Base-by-base conservation (phyloP, 164 flowering plant species). In the Amborella trichopoda region DNA sequence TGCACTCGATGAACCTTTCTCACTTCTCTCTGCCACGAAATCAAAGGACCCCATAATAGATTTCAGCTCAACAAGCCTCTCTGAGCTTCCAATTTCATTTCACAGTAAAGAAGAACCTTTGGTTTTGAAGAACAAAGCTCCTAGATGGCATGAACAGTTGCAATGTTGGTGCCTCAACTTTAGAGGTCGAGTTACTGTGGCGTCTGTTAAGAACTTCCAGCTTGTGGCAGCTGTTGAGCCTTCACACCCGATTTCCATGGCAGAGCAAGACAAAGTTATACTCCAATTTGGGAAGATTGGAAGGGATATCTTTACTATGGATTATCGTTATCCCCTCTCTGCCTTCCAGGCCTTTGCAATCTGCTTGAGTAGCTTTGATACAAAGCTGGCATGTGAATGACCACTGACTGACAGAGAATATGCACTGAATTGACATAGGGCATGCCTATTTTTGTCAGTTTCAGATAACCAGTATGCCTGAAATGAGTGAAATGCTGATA, bases 271-370 rank as follows among this genome's bases (percentile, higher is more conserved):
- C 49, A 76, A 71, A 52, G 71, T 72, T 8, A 68, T 78, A 48
- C 83, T 83, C 33, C 94, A 78, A 58, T 83, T 83, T 56, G 93
- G 93, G 26, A 82, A 80, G 64, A 77, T 83, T 26, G 94, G 83
- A 11, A 80, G 77, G 61, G 85, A 83, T 54, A 60, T 70, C 17
- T 83, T 80, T 67, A 80, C 81, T 2, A 38, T 50, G 53, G 53
- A 50, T 26, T 50, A 50, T 26, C 44, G 53, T 1, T 50, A 50
- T 17, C 94, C 94, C 3, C 70, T 83, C 38, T 83, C 94, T 28
- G 88, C 89, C 23, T 83, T 83, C 44, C 84, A 77, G 67, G 93
- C 93, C 9, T 83, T 83, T 61, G 81, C 84, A 28, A 74, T 80
- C 20, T 83, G 94, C 75, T 84, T 47, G 0, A 18, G 44, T 36